Evolutionary conservation across 2,329 filamentous ascomycete genomes (phyloP), one percentile per base, ranked within the genome.

Genomic region (Thielaviopsis punctulata): DNA sequence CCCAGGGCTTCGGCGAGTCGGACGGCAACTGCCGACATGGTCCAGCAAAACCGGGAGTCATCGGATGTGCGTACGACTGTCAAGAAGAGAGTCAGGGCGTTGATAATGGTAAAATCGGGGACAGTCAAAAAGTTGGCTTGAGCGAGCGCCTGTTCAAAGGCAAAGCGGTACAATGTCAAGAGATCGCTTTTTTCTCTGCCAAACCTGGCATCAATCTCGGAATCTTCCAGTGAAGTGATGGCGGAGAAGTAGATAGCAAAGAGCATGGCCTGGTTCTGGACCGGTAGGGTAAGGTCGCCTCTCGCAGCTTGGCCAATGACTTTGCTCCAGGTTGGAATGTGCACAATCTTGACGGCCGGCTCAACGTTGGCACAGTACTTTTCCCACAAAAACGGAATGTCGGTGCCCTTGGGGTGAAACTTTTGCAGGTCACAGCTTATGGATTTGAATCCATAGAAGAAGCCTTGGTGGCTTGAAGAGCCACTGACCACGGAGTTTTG

Each of bases 291-390:
- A 44, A 77, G 71, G 18, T 80, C 67, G 52, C 79, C 76, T 39
- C 71, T 72, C 33, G 77, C 71, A 1, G 80, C 71, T n/a, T 77
- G 71, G 18, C 79, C 71, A 36, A 87, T 72, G 0, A 77, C 68
- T 24, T 73, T 72, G 53, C 77, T 76, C 62, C 80, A 74, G 2
- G 79, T 79, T 0, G 82, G 84, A 0, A 83, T 69, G 61, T 89
- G 84, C 7, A 87, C 61, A 12, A 87, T 69, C 61, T 86, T 87
- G 59, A 84, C 70, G 9, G 87, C 64, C 0, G 83, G 80, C 59
- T 88, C 82, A 8, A 88, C 82, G 50, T 84, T 86, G 57, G 86
- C 80, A 56, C 80, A 75, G 63, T 78, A 88, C 10, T 80, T 71
- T 48, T 79, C 73, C 83, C 84, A 87, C 52, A 86, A 76, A 48